A percentile compares a stretch with the other conserved stretches of the same genome.
Conservation (phyloP, 2,329 filamentous ascomycete species). For the Coniella vitis region DNA sequence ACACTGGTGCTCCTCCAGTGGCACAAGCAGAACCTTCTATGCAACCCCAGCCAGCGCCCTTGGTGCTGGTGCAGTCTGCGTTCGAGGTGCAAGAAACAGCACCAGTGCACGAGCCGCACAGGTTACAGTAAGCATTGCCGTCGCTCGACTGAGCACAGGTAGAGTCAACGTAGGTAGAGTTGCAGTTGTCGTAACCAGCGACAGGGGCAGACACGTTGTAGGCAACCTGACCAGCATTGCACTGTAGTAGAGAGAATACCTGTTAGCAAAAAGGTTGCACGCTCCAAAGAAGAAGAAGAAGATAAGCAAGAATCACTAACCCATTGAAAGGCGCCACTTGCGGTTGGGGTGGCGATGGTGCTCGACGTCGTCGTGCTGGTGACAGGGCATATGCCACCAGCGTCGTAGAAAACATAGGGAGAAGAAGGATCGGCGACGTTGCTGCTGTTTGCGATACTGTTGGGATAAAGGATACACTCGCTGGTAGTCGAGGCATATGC, state of each 20-base stretch:
- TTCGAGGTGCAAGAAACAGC: constrained; percentile 3
- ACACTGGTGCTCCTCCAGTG: constrained; percentile 2
- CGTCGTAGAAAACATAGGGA: constrained; percentile 17
- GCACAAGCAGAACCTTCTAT: constrained; percentile 9
- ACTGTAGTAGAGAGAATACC: background rate
- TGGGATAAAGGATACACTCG: constrained; percentile 10
- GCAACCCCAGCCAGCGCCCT: constrained; percentile 4
- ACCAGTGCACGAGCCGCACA: constrained; percentile 6
- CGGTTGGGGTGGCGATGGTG: constrained; percentile 4
- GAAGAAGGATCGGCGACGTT: constrained; percentile 23
- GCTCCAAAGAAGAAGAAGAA: background rate
- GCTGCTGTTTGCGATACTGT: background rate
- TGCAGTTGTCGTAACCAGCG: constrained; percentile 9
- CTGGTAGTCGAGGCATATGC: background rate
- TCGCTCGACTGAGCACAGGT: constrained; percentile 7
- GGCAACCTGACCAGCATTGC: constrained; percentile 1
- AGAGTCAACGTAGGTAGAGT: constrained; percentile 3
- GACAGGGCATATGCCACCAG: constrained; percentile 4
- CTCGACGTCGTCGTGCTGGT: constrained; percentile 4
- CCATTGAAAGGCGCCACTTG: constrained; percentile 7
- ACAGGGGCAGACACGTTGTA: constrained; percentile 7
- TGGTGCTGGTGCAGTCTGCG: constrained; percentile 3
- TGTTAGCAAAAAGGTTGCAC: too few relatives aligned
- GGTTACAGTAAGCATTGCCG: constrained; percentile 12
- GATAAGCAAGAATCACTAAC: background rate